These are phyloP conservation scores for Xylaria cubensis DNA, from an alignment of 495 filamentous ascomycete genomes.

Conservation along the genomic window DNA sequence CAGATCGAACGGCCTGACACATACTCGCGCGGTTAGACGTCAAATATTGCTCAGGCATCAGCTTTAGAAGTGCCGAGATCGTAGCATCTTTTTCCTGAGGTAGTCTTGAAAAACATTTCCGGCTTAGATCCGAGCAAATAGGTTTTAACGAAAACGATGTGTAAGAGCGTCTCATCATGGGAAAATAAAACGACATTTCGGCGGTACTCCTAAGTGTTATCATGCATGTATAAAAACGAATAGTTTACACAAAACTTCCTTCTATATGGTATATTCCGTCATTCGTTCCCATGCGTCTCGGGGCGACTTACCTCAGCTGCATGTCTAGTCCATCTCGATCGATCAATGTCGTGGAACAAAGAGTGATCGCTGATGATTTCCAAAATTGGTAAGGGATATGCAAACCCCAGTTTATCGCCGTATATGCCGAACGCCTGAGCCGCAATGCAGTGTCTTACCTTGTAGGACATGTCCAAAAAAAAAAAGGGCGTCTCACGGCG, in stretches of 20 bases:
- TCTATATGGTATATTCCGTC: constrained; percentile 7
- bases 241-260: neutral
- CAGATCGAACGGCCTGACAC: neutral
- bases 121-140: neutral
- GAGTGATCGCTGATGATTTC: neutral
- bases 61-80: neutral
- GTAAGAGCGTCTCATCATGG: neutral
- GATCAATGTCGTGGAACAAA: neutral
- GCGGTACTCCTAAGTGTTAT: neutral
- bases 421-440: constrained; percentile 3
- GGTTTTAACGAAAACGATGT: neutral
- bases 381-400: neutral
- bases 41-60: neutral
- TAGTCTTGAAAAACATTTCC: neutral
- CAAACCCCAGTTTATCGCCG: neutral
- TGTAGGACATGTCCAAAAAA: neutral
- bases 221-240: neutral
- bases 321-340: neutral
- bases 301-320: neutral
- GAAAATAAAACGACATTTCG: neutral
- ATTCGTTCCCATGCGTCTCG: neutral
- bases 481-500: neutral
- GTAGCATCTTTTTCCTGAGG: neutral
- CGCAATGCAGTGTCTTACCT: constrained; percentile 5
- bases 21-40: neutral